Base-by-base conservation (phyloP, 2,329 filamentous ascomycete genomes). In the Sclerotinia minor region DNA sequence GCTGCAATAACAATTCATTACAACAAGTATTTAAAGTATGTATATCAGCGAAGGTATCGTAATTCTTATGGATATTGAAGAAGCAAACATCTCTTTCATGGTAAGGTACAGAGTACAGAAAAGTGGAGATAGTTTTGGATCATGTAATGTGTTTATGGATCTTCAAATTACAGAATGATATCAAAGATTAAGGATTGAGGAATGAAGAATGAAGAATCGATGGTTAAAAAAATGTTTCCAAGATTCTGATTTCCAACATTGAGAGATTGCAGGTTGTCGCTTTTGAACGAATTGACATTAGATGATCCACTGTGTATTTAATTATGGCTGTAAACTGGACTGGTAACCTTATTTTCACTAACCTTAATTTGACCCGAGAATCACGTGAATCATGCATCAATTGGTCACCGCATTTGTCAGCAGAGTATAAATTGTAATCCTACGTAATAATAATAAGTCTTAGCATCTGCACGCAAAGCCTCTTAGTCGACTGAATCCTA, bases 1-100 rank as follows among this genome's bases (percentile, higher is more conserved):
- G 32, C n/a, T 58, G 54, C 54, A 58, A 66, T 60, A 52, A 32
- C 64, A 45, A 66, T 66, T 45, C 64, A 66, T 66, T 26, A 66
- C 64, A 65, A 55, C 53, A 44, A 38, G 44, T 41, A 61, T 24
- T 50, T 21, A 29, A 29, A 61, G 45, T 49, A 38, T 50, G 59
- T 50, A 26, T 38, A 38, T n/a, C 49, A 49, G 9, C 24, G 44
- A 49, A 49, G 57, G 29, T 61, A 19, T 61, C 21, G 58, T 61
- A 26, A 21, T 19, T 50, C 13, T 26, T 57, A 38, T 57, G 26
- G 45, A 50, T 61, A 32, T 50, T 38, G 45, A 50, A 24, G 19
- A 61, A 50, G 21, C 29, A 50, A 50, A 50, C 45, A 61, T 61
- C 32, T 38, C 59, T 61, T 26, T 61, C 45, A 21, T 32, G 26